Evolutionary conservation across 768 basidiomycete species (phyloP).

Genomic region (Suillus sp.): DNA sequence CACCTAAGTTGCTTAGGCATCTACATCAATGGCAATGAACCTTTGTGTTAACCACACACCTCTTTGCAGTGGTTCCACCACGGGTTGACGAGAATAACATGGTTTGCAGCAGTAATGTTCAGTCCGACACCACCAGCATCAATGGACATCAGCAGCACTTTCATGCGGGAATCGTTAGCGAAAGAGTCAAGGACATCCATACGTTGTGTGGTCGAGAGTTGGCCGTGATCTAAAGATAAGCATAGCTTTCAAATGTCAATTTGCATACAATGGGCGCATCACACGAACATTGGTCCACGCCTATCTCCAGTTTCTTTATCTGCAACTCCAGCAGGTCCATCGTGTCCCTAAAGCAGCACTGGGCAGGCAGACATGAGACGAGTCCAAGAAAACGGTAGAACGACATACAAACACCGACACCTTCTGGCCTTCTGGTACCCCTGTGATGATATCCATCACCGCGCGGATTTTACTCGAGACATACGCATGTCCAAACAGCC

Average conservation of each 20-base stretch:
- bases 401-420: not conserved
- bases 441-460: slow-evolving; percentile 1
- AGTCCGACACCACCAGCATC: slow-evolving; percentile 7
- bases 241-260: not conserved
- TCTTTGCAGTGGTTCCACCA: slow-evolving; percentile 1
- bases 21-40: not conserved
- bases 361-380: not conserved
- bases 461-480: not conserved
- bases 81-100: slow-evolving; percentile 4
- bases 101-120: slow-evolving; percentile 4
- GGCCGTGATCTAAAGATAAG: not conserved
- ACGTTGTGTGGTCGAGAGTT: not conserved
- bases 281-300: not conserved
- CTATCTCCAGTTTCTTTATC: not conserved
- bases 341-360: slow-evolving; percentile 2
- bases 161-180: not conserved
- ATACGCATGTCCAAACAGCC: slow-evolving; percentile 1
- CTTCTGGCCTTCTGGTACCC: not conserved
- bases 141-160: slow-evolving; percentile 6
- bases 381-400: not conserved
- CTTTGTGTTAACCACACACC: not conserved
- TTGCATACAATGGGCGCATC: not conserved
- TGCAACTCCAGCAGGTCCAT: not conserved
- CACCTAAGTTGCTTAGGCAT: not conserved
- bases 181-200: not conserved